Evolutionary conservation across 352 stramenopile species (phyloP).

Genomic region (Phytophthora cactorum): DNA sequence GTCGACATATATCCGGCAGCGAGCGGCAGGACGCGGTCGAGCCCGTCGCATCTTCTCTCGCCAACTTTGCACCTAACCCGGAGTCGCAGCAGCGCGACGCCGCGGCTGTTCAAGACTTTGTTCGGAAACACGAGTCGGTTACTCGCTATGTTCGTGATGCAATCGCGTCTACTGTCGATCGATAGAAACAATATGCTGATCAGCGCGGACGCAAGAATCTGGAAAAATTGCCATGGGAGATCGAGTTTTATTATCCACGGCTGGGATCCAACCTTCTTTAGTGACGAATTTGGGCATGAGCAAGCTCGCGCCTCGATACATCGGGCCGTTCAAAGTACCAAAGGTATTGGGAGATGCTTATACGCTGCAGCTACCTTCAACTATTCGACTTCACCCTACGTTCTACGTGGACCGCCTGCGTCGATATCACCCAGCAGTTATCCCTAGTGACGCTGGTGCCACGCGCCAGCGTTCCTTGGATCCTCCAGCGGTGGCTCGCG

Average conservation of each 20-base stretch:
- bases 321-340: not conserved
- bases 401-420: conserved; percentile 21
- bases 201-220: not conserved
- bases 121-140: not conserved
- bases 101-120: not conserved
- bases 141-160: not conserved
- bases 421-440: conserved; percentile 5
- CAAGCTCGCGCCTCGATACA: not conserved
- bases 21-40: no score
- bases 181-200: not conserved
- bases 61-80: not conserved
- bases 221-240: not conserved
- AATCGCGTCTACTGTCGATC: not conserved
- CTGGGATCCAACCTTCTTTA: not conserved
- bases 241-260: not conserved
- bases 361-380: conserved; percentile 22
- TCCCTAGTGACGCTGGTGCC: not conserved
- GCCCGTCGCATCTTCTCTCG: no score
- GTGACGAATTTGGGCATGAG: not conserved
- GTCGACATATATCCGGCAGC: no score
- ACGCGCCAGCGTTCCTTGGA: not conserved
- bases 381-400: conserved; percentile 22
- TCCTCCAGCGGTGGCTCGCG: not conserved
- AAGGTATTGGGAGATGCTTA: conserved; percentile 14
- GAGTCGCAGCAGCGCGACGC: not conserved